These are phyloP conservation scores for Mycena filopes DNA, from an alignment of 768 basidiomycete genomes.

Conservation along the genomic window DNA sequence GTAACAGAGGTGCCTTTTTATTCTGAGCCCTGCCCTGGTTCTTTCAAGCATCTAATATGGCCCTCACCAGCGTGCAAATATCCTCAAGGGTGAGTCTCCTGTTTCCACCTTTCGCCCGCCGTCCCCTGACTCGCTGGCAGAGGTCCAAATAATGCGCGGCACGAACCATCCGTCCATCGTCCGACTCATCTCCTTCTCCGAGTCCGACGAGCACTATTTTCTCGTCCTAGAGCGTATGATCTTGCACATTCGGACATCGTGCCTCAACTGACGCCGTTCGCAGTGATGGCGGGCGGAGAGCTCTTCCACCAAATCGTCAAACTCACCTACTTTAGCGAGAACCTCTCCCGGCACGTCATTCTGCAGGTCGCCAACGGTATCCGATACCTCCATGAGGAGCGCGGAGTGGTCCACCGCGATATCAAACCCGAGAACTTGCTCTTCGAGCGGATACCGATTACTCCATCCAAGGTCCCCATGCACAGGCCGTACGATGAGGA, in stretches of 20 bases:
- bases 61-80: conserved; percentile 87
- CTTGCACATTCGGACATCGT: not conserved
- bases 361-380: conserved; percentile 95
- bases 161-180: conserved; percentile 93
- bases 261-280: conserved; percentile 30
- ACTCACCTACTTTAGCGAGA: conserved; percentile 98
- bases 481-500: conserved; percentile 95
- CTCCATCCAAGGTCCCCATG: conserved; percentile 81
- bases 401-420: conserved; percentile 97
- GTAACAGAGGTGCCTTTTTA: conserved; percentile 89
- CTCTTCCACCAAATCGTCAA: conserved; percentile 99
- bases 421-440: conserved; percentile 99
- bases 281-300: conserved; percentile 98
- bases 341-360: conserved; percentile 96
- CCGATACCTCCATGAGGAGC: conserved; percentile 95
- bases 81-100: conserved; percentile 80
- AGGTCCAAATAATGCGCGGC: conserved; percentile 99
- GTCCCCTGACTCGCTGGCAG: conserved; percentile 50
- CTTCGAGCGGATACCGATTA: conserved; percentile 91
- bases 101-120: not conserved
- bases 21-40: conserved; percentile 31
- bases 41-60: conserved; percentile 18
- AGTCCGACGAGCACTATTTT: conserved; percentile 94
- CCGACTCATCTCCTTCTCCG: conserved; percentile 91
- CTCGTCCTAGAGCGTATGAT: conserved; percentile 89